Evolutionary conservation across 352 stramenopile species (phyloP), one percentile per base, ranked within the genome.

Genomic region (Phytophthora ohioensis): DNA sequence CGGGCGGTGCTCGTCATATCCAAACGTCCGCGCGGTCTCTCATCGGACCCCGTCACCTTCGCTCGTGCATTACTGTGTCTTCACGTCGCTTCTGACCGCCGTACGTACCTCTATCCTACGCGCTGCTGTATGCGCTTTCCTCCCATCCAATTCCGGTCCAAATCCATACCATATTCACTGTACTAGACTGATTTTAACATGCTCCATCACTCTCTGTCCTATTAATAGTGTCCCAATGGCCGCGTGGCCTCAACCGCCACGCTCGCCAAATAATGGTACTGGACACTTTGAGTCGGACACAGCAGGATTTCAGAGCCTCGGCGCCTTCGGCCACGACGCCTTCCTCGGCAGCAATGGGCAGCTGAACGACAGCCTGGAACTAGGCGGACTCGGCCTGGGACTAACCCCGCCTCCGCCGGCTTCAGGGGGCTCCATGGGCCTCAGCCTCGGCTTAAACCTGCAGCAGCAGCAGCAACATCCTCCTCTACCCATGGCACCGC

Each of bases 201-300:
- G 1, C 9, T 4, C 52, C 36, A 52, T 13, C 38, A 1, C 35
- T 61, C 51, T 60, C 30, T 73, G 57, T 77, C 69, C 58, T 47
- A 43, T 67, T 52, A 43, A 51, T 64, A 77, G 69, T 73, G 57
- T 67, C 69, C 53, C 57, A 64, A 79, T 79, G 72, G 67, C 57
- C n/a, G 57, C 54, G 38, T 79, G 72, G 72, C 67, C 67, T 7
- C 57, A 76, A 54, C 69, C 72, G 10, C 72, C 72, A 55, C 67
- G 68, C 38, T 76, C 72, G 13, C 64, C 62, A 12, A 69, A 61
- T 58, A 21, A n/a, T 8, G 42, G 36, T 42, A 30, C 12, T 21
- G 73, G 69, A 17, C 72, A 32, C 11, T 74, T 74, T 42, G 43
- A 62, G 15, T 53, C 72, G 57, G 69, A 80, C 54, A 68, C 59